Percentiles rank a stretch among this genome's conserved stretches.
Conservation (phyloP, 208 protist genomes). For the Trypanosoma congolense region DNA sequence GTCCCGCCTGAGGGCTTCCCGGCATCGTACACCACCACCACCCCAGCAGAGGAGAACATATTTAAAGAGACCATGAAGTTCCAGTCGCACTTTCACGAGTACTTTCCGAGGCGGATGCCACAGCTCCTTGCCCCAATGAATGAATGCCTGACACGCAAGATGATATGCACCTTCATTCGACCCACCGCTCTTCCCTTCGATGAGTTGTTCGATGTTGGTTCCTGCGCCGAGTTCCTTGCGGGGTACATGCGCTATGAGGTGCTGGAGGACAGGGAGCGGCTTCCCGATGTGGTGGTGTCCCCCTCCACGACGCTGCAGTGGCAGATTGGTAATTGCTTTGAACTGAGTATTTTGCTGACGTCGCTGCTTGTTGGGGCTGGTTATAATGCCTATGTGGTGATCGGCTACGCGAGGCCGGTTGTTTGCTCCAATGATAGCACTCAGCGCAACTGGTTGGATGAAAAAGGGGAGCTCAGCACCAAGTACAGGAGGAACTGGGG, state of each 20-base stretch:
- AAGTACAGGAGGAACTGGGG: neutral
- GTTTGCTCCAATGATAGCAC: conserved; percentile 81
- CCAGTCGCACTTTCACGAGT: conserved; percentile 59
- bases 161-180: conserved; percentile 89
- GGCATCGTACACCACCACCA: conserved; percentile 61
- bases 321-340: conserved; percentile 88
- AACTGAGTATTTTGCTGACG: conserved; percentile 68
- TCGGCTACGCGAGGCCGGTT: conserved; percentile 71
- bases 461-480: conserved; percentile 1
- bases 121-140: conserved; percentile 77
- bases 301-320: conserved; percentile 81
- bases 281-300: conserved; percentile 74
- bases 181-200: conserved; percentile 74
- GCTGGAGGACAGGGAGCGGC: conserved; percentile 50
- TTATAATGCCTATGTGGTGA: conserved; percentile 90
- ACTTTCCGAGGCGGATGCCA: conserved; percentile 66
- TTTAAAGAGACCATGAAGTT: conserved; percentile 62
- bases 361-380: conserved; percentile 84
- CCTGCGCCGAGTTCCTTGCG: conserved; percentile 68
- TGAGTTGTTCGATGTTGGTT: conserved; percentile 70
- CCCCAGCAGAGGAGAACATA: conserved; percentile 58
- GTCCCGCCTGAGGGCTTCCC: conserved; percentile 45
- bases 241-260: conserved; percentile 83
- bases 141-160: conserved; percentile 71
- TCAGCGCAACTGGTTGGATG: conserved; percentile 34